These are phyloP conservation scores for Verticillium nubilum DNA, from an alignment of 2,329 filamentous ascomycete species.

Conservation along the genomic window DNA sequence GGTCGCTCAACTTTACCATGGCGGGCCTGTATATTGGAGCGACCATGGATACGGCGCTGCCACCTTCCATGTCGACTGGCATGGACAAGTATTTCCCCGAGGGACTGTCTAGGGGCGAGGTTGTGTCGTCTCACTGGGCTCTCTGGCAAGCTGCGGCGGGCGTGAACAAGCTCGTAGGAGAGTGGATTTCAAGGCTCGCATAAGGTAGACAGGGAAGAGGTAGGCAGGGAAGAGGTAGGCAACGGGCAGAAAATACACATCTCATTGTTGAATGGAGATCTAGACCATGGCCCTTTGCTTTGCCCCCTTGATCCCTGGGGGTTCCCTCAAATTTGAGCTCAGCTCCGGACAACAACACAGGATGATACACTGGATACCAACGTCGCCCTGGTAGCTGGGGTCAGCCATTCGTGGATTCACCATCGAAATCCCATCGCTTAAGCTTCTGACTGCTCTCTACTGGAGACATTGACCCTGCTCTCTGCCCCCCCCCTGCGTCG, in stretches of 20 bases:
- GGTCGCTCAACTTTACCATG: constrained; percentile 35
- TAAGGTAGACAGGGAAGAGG: not conserved
- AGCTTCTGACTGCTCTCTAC: too few relatives aligned
- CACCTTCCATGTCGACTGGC: constrained; percentile 56
- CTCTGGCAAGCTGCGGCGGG: constrained; percentile 62
- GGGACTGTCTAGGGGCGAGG: constrained; percentile 52
- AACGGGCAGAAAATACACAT: not conserved
- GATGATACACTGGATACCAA: too few relatives aligned
- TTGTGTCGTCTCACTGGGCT: constrained; percentile 68
- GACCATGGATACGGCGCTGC: constrained; percentile 59
- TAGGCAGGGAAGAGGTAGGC: not conserved
- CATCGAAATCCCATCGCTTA: too few relatives aligned
- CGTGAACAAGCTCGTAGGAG: constrained; percentile 42
- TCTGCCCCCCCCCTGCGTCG: not conserved
- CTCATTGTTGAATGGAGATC: too few relatives aligned
- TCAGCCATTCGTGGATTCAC: too few relatives aligned
- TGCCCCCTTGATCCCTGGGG: too few relatives aligned
- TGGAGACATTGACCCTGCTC: too few relatives aligned
- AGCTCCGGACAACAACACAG: too few relatives aligned
- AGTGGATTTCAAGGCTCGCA: not conserved
- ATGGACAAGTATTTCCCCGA: constrained; percentile 59
- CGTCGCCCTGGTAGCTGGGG: too few relatives aligned
- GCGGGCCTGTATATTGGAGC: constrained; percentile 68
- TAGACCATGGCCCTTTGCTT: too few relatives aligned
- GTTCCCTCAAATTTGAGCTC: too few relatives aligned